phyloP scores from a whole-genome alignment of 2,329 filamentous ascomycete species.

The Canariomyces notabilis region DNA sequence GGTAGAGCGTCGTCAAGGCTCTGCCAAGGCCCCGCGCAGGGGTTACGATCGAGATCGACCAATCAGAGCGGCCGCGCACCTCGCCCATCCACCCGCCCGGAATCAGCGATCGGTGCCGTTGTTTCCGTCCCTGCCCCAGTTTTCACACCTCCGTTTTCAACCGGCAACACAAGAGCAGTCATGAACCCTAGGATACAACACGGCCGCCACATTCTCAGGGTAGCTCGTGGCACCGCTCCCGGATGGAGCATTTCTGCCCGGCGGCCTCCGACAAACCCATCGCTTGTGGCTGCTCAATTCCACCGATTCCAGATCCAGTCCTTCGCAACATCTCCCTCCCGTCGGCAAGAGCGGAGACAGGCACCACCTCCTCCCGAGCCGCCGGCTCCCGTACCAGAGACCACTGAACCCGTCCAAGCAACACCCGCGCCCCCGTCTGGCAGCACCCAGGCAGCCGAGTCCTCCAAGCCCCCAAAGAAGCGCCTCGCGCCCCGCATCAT shows the following conservation, averaged over 20 bases:
- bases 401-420: neutral
- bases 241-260: neutral
- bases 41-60: neutral
- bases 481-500: constrained; percentile 24
- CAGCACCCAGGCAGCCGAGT: neutral
- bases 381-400: neutral
- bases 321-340: constrained; percentile 13
- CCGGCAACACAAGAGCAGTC: neutral
- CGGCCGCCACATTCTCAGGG: constrained; percentile 8
- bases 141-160: neutral
- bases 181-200: constrained; percentile 17
- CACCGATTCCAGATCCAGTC: constrained; percentile 3
- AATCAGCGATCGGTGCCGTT: neutral
- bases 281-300: neutral
- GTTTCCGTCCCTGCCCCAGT: neutral
- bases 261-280: neutral
- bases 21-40: too few species aligned
- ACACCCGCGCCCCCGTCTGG: neutral
- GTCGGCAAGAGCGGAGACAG: constrained; percentile 10
- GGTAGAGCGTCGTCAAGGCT: too few species aligned
- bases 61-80: constrained; percentile 3
- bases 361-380: constrained; percentile 1
- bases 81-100: neutral
- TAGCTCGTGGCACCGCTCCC: constrained; percentile 8
- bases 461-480: constrained; percentile 14